Percentiles rank a stretch among this genome's conserved stretches.
Conservation (phyloP, 257 asterid genomes). For the Nicotiana otophora region DNA sequence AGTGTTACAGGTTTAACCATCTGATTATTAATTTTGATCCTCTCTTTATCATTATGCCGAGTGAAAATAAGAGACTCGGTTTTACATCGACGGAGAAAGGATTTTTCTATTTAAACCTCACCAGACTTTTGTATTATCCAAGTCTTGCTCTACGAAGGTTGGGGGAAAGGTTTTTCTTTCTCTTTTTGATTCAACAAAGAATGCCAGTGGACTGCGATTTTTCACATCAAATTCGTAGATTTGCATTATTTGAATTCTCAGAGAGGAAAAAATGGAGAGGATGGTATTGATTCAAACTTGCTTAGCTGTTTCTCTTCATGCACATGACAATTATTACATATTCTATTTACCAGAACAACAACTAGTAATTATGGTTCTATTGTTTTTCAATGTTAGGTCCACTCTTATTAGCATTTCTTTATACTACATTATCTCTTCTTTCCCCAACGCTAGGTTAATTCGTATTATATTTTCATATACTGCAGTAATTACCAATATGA, state of each 20-base stretch:
- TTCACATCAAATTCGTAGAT: neutral
- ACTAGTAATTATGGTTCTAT: neutral
- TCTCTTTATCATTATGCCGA: neutral
- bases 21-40: neutral
- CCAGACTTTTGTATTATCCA: neutral
- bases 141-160: neutral
- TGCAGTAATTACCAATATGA: neutral
- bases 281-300: neutral
- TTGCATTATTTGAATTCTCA: neutral
- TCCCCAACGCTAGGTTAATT: neutral
- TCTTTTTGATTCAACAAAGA: neutral
- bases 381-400: neutral
- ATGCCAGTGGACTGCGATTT: neutral
- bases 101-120: neutral
- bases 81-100: neutral
- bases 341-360: neutral
- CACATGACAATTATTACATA: neutral
- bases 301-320: neutral
- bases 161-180: neutral
- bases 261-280: neutral
- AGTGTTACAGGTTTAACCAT: neutral
- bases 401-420: neutral
- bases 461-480: neutral
- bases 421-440: neutral
- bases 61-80: neutral